phyloP scores from a whole-genome alignment of 495 filamentous ascomycete genomes.

The Cercophora samala region DNA sequence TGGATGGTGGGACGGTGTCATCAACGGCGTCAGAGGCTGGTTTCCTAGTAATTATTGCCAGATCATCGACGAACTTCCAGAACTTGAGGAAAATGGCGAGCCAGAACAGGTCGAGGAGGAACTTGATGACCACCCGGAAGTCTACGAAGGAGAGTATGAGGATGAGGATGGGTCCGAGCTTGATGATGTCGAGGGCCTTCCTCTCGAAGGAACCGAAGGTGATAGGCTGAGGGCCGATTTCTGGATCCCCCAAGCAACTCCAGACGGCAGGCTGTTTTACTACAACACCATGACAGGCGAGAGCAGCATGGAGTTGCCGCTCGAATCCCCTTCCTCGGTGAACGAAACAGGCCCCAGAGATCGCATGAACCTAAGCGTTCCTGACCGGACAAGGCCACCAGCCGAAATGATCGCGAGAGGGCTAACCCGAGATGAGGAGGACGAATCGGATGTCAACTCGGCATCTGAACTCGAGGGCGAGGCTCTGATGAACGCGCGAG shows the following conservation, averaged over 20 bases:
- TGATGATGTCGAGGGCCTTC: constrained; percentile 56
- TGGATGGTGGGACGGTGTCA: constrained; percentile 98
- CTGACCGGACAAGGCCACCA: constrained; percentile 85
- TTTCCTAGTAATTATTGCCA: constrained; percentile 99
- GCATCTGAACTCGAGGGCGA: constrained; percentile 80
- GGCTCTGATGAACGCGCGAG: constrained; percentile 48
- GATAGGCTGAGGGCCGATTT: constrained; percentile 88
- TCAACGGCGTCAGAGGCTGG: constrained; percentile 91
- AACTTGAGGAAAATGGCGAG: constrained; percentile 57
- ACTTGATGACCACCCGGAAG: constrained; percentile 47
- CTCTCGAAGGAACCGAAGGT: constrained; percentile 64
- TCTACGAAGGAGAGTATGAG: constrained; percentile 41
- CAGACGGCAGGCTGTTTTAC: constrained; percentile 91
- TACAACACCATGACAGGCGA: constrained; percentile 95
- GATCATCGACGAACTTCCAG: constrained; percentile 67
- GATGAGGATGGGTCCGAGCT: constrained; percentile 33
- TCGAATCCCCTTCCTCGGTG: constrained; percentile 79
- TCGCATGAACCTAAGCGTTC: constrained; percentile 80
- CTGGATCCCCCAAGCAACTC: constrained; percentile 97
- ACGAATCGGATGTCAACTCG: constrained; percentile 70
- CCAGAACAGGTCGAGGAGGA: constrained; percentile 71
- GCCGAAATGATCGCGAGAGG: constrained; percentile 89
- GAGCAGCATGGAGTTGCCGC: constrained; percentile 86
- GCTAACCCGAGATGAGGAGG: constrained; percentile 77
- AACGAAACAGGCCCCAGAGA: constrained; percentile 84